Base-by-base conservation (phyloP, 179 eudicot genomes). In the Spergularia azorica region DNA sequence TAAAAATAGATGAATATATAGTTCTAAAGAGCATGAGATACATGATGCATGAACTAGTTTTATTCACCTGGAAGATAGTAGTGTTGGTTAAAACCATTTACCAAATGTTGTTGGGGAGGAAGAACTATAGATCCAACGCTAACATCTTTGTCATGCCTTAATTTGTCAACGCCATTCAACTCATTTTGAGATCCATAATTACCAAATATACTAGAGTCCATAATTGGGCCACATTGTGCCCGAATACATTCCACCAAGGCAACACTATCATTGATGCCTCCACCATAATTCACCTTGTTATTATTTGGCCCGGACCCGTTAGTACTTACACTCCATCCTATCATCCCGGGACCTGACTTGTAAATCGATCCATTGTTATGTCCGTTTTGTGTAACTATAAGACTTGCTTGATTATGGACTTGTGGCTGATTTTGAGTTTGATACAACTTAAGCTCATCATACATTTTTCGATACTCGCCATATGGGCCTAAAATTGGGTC, bases 401-500 rank as follows among this genome's bases (percentile, higher is more conserved):
- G 79, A 9, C 26, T 54, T 6, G 71, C 61, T 58, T 78, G 81
- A 41, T 81, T 77, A 73, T 62, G 77, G 17, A 61, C 16, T 70
- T 76, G 81, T 12, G 81, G 11, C 13, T 81, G 84, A 67, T n/a
- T 46, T 15, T 74, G 84, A 39, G 52, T 67, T 61, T 81, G 89
- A 70, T 88, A 87, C 6, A 83, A 48, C 79, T 84, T 86, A 1
- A 90, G 90, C 79, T 92, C 98, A 41, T 92, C 96, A 15, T 58
- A 77, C 7, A 89, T 74, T 75, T 78, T 89, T 18, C 77, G 71
- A 46, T 88, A 94, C 78, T 90, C 97, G 0, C 94, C 90, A 10
- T 87, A 89, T 0, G 97, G 90, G 11, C 98, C 98, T 20, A 86
- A 58, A 6, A 92, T 70, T 2, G 97, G 97, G 18, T 94, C 98